Evolutionary conservation across 768 basidiomycete genomes (phyloP), one percentile per base, ranked within the genome.

Genomic region (Ramaria rubella): DNA sequence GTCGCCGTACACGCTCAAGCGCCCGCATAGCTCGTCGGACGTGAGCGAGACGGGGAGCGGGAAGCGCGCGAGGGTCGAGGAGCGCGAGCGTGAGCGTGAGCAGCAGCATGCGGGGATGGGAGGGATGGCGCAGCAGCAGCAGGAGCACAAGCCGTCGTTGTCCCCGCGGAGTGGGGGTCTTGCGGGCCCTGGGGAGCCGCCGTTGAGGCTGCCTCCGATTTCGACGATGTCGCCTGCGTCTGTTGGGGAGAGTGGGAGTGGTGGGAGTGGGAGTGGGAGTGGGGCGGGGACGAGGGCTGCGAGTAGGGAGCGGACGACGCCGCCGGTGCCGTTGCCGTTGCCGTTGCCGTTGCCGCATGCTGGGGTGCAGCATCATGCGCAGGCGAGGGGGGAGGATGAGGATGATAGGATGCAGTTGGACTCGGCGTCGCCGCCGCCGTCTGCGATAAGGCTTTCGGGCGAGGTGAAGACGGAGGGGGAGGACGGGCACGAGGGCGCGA

Each of bases 361-460:
- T 17, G 14, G 19, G 53, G n/a, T 31, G 1, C 21, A 2, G 46
- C n/a, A 19, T 26, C 21, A 7, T 5, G 4, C 45, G 29, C 14
- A 17, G 23, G 46, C 21, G 24, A 5, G 19, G 27, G 15, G 34
- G 2, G 31, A 34, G 31, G 49, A 51, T 17, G 67, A 64, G 46
- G 75, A 80, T 57, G 81, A 82, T 43, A 75, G 79, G 63, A 79
- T 80, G 80, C 77, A 76, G 61, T 75, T 78, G 6, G 79, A 81
- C 63, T 43, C 43, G 5, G 49, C 33, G 7, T 33, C 30, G 12
- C 49, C 49, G 3, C 31, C 49, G 2, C 49, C 49, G 2, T 31
- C 33, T 29, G 2, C 46, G 15, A 46, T 46, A 5, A 19, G 46
- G 23, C 8, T 27, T 8, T 11, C 49, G n/a, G 49, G 2, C 6